These are phyloP conservation scores for Monosporozyma solicola DNA, from an alignment of 805 yeast genomes.

Conservation along the genomic window DNA sequence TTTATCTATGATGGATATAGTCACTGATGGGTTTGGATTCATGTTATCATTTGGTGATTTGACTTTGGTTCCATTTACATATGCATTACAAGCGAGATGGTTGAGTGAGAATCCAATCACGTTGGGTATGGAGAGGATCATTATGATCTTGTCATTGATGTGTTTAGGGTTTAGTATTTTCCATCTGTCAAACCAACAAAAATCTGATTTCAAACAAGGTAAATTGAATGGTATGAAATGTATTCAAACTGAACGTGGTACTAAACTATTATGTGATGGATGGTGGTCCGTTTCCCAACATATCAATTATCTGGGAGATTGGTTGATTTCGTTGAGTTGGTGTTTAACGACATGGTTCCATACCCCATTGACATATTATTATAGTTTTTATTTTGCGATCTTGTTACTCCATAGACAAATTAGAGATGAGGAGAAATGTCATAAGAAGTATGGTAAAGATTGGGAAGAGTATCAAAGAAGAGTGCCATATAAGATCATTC, in stretches of 20 bases:
- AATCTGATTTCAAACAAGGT: constrained; percentile 75
- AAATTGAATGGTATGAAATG: constrained; percentile 57
- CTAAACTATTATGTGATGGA: constrained; percentile 75
- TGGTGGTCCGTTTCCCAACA: constrained; percentile 97
- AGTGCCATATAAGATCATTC: constrained; percentile 88
- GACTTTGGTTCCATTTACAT: constrained; percentile 86
- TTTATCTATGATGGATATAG: constrained; percentile 89
- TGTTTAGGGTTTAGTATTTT: constrained; percentile 69
- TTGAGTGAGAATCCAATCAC: constrained; percentile 54
- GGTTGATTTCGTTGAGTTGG: constrained; percentile 88
- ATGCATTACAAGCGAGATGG: constrained; percentile 78
- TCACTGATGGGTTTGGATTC: constrained; percentile 95
- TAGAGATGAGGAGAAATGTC: constrained; percentile 89
- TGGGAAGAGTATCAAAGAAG: constrained; percentile 75
- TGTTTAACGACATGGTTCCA: constrained; percentile 79
- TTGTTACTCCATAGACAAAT: constrained; percentile 79
- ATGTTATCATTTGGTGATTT: constrained; percentile 95
- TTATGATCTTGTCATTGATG: constrained; percentile 40
- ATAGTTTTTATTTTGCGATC: constrained; percentile 71
- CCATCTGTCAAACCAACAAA: constrained; percentile 76
- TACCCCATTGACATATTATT: constrained; percentile 81
- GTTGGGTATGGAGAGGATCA: constrained; percentile 16
- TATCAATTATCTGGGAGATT: constrained; percentile 91
- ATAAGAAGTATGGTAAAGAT: constrained; percentile 70
- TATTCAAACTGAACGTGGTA: constrained; percentile 66